Percentiles rank a stretch among this genome's conserved stretches.
phyloP scores from a whole-genome alignment of 331 rosid genomes.

The Pyracantha coccinea region DNA sequence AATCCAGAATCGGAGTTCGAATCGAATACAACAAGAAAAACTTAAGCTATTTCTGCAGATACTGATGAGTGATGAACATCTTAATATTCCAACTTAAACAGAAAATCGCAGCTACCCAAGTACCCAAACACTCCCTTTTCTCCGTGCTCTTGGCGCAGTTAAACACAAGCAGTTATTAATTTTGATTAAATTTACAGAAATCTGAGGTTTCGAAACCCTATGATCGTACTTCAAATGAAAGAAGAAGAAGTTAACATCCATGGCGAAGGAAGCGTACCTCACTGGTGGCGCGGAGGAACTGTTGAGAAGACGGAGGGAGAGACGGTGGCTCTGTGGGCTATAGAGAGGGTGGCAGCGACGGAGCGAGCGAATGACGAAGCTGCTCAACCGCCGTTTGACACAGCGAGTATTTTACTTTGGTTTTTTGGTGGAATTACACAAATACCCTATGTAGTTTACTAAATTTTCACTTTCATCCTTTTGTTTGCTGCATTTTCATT shows the following conservation, averaged over 20 bases:
- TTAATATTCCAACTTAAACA: not conserved
- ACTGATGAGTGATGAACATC: not conserved
- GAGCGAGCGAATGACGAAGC: not conserved
- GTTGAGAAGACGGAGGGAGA: not conserved
- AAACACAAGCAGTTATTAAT: not conserved
- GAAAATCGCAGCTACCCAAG: not conserved
- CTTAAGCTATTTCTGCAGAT: not conserved
- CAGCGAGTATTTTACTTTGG: not conserved
- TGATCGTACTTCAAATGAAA: not conserved
- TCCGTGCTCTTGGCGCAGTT: not conserved
- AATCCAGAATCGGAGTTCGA: not conserved
- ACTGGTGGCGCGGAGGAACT: not conserved
- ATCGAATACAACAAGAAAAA: not conserved
- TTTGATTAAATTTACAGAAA: not conserved
- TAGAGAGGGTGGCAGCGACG: not conserved
- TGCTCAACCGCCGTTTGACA: not conserved
- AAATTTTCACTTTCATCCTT: not conserved
- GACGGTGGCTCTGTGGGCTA: not conserved
- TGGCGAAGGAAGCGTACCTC: not conserved
- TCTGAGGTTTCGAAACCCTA: not conserved
- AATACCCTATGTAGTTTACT: not conserved
- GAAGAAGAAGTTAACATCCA: not conserved
- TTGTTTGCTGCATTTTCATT: not conserved
- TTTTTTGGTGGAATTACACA: not conserved
- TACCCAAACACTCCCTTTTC: not conserved